Conservation (phyloP, 140 eudicot species). For the Ambrosia hybrid region DNA sequence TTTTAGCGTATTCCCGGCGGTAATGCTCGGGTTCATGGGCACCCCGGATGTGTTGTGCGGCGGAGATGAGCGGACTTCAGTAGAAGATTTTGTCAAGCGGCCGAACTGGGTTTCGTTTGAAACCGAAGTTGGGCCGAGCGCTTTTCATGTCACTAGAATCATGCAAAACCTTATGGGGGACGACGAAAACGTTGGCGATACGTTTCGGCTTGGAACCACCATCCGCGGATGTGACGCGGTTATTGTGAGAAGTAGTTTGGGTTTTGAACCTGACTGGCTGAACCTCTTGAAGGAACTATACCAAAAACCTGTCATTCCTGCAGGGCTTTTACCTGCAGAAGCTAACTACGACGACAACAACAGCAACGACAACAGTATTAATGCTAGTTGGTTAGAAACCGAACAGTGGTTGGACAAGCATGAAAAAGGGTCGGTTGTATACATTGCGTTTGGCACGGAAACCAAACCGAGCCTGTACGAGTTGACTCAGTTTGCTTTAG, state of each 20-base stretch:
- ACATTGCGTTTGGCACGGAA: conserved; percentile 47
- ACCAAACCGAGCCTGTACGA: conserved; percentile 41
- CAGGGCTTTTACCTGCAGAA: conserved; percentile 19
- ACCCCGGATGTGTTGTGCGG: conserved; percentile 18
- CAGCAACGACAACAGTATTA: not conserved
- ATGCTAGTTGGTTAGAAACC: conserved; percentile 26
- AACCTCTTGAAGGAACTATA: conserved; percentile 25
- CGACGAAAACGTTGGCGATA: conserved; percentile 17
- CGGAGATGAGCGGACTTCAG: not conserved
- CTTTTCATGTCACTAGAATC: conserved; percentile 19
- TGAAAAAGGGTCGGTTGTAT: conserved; percentile 41
- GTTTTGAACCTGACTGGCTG: conserved; percentile 43
- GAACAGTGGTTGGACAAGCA: conserved; percentile 37
- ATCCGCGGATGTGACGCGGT: conserved; percentile 30
- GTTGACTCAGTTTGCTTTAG: conserved; percentile 44
- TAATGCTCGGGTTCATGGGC: conserved; percentile 13
- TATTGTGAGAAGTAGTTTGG: conserved; percentile 29
- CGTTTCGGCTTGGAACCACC: conserved; percentile 23
- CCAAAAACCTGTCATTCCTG: conserved; percentile 30
- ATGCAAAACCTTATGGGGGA: not conserved
- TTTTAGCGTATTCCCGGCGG: conserved; percentile 28
- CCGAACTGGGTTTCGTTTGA: conserved; percentile 49
- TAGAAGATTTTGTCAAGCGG: conserved; percentile 1
- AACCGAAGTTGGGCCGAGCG: conserved; percentile 12
- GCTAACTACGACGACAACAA: not conserved